Percentiles rank a stretch among this genome's conserved stretches.
phyloP scores from a whole-genome alignment of 2,329 filamentous ascomycete genomes.

The Trichoderma pleuroti region DNA sequence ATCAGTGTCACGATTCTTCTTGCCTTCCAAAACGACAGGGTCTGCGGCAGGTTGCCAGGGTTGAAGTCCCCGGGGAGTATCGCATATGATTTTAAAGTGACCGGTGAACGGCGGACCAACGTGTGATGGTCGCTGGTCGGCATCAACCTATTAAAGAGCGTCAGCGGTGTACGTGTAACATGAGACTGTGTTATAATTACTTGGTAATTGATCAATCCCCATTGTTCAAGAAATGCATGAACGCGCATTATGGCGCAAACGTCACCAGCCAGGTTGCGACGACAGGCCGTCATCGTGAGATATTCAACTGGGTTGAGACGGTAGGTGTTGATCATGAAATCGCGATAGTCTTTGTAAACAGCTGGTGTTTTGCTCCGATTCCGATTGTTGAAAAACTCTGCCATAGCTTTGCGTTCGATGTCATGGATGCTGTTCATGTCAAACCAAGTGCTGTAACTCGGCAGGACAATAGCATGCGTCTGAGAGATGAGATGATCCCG shows the following conservation, averaged over 20 bases:
- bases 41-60: slow-evolving; percentile 90
- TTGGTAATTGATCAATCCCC: slow-evolving; percentile 99
- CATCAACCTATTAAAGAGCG: slow-evolving; percentile 73
- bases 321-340: slow-evolving; percentile 99
- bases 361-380: slow-evolving; percentile 97
- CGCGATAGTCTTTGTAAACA: slow-evolving; percentile 97
- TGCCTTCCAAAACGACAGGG: slow-evolving; percentile 60
- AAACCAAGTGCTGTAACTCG: slow-evolving; percentile 98
- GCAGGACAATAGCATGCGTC: slow-evolving; percentile 91
- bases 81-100: slow-evolving; percentile 93
- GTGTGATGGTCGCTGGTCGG: slow-evolving; percentile 89
- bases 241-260: slow-evolving; percentile 99
- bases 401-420: slow-evolving; percentile 89
- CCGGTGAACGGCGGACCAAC: slow-evolving; percentile 96
- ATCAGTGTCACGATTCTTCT: slow-evolving; percentile 67
- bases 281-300: slow-evolving; percentile 91
- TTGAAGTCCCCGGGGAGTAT: slow-evolving; percentile 91
- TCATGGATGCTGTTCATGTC: slow-evolving; percentile 92
- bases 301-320: slow-evolving; percentile 94
- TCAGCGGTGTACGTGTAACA: not conserved
- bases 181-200: slow-evolving; percentile 46
- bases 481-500: slow-evolving; percentile 90
- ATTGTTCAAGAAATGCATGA: slow-evolving; percentile 95
- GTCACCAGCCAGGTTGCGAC: slow-evolving; percentile 91
- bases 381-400: slow-evolving; percentile 97